Base-by-base conservation (phyloP, 345 rosid species). In the Camelina laxa region DNA sequence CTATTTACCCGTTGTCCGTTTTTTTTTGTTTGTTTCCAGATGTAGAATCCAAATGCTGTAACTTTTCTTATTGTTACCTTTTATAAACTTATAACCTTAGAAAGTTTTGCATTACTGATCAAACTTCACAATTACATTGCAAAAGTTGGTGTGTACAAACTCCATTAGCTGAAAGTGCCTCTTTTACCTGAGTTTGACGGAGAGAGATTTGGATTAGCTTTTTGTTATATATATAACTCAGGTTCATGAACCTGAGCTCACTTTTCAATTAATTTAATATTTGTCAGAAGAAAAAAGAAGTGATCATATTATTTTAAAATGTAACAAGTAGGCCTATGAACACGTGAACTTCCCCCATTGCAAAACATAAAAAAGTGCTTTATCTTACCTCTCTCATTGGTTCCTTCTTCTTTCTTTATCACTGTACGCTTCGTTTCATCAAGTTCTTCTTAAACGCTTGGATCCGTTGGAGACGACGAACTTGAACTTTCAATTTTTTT, bases 1-100 rank as follows among this genome's bases (percentile, higher is more conserved):
- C 36, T 69, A 21, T 39, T 54, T 24, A 27, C 62, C 57, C 22
- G 58, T 16, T 61, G 16, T 69, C 38, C n/a, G 65, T 21, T 62
- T 69, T 69, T 27, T 22, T 27, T 27, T 27, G 30, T 27, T 76
- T 62, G 60, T 44, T 76, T 62, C 35, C 12, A 42, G 64, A 54
- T 75, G 51, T 69, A 69, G 75, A 61, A 61, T 75, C 75, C 42
- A 17, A 69, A 30, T 61, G 41, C 59, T 69, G 65, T 63, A 60
- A 75, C 74, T n/a, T 51, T 42, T 39, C 21, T n/a, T n/a, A 42
- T 42, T 39, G n/a, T n/a, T 21, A 57, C 30, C 65, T 45, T 50
- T 51, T 15, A 51, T 60, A 67, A 49, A 60, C 56, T 75, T 68
- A 38, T 42, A 62, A 54, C 70, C 59, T 44, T 55, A 55, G 35